Evolutionary conservation across 768 basidiomycete genomes (phyloP).

Genomic region (Boletus edulis): DNA sequence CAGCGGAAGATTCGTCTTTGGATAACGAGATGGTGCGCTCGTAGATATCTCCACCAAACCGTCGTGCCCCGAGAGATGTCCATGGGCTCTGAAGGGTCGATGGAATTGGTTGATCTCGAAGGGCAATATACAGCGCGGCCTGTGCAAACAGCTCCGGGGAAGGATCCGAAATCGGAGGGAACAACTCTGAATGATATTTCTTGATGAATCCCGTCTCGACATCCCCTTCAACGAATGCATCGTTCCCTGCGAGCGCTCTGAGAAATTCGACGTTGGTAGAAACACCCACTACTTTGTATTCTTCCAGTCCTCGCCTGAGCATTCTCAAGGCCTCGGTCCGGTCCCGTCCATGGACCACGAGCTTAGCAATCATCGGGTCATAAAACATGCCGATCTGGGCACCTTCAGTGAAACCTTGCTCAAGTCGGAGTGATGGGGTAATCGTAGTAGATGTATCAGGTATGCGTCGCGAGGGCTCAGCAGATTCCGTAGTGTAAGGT

Average conservation of each 20-base stretch:
- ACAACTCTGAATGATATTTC: conserved; percentile 85
- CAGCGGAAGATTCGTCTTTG: conserved; percentile 45
- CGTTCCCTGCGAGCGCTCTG: conserved; percentile 69
- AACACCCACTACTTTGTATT: conserved; percentile 89
- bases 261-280: conserved; percentile 92
- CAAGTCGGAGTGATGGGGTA: conserved; percentile 73
- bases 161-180: conserved; percentile 61
- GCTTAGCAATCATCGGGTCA: conserved; percentile 90
- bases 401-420: conserved; percentile 83
- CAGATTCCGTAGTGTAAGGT: conserved; percentile 27
- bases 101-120: conserved; percentile 53
- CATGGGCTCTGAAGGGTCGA: conserved; percentile 53
- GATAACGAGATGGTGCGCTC: conserved; percentile 63
- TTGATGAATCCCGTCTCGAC: conserved; percentile 93
- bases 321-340: conserved; percentile 81
- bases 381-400: conserved; percentile 85
- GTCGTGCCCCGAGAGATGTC: conserved; percentile 64
- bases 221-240: conserved; percentile 72
- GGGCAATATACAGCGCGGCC: conserved; percentile 71
- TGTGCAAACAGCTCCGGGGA: conserved; percentile 67
- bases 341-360: conserved; percentile 85
- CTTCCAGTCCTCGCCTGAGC: conserved; percentile 75
- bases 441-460: conserved; percentile 28
- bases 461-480: conserved; percentile 21
- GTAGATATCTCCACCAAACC: conserved; percentile 75